These are phyloP conservation scores for Gilbertella persicaria DNA, from an alignment of 371 early-diverging fungal genomes.

Conservation along the genomic window DNA sequence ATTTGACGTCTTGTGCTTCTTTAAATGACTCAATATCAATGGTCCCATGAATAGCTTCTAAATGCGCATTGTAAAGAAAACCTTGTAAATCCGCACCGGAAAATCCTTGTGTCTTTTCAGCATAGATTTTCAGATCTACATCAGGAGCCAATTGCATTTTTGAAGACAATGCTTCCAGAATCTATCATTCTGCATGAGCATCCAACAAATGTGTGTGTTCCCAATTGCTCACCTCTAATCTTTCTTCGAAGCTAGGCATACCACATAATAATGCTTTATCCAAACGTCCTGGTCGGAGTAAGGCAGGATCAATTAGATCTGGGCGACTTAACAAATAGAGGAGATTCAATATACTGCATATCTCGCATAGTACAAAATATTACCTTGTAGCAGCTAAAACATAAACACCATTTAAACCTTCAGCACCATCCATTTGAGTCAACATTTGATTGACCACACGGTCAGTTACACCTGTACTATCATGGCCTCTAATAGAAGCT, in stretches of 20 bases:
- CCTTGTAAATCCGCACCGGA: constrained; percentile 96
- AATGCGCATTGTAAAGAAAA: constrained; percentile 87
- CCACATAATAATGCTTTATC: constrained; percentile 92
- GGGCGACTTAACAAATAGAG: constrained; percentile 80
- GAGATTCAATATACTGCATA: constrained; percentile 7
- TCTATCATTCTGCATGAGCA: constrained; percentile 25
- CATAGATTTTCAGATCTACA: constrained; percentile 61
- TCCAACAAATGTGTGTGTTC: neutral
- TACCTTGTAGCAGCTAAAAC: constrained; percentile 94
- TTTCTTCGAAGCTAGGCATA: constrained; percentile 77
- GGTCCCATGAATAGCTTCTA: constrained; percentile 84
- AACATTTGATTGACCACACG: constrained; percentile 96
- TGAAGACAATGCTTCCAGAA: constrained; percentile 62
- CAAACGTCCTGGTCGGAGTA: constrained; percentile 97
- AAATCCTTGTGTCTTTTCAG: constrained; percentile 73
- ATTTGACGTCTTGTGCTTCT: constrained; percentile 38
- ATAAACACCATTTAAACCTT: constrained; percentile 88
- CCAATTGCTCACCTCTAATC: constrained; percentile 53
- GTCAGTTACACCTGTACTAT: constrained; percentile 92
- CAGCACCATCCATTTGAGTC: constrained; percentile 97
- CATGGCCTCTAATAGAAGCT: constrained; percentile 69
- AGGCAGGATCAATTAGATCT: constrained; percentile 97
- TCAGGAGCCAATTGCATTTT: constrained; percentile 65
- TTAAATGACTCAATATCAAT: constrained; percentile 55
- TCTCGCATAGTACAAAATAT: neutral